Percentiles rank a stretch among this genome's conserved stretches.
Evolutionary conservation across 2,329 filamentous ascomycete genomes (phyloP).

Genomic region (Scolecobasidium constrictum): DNA sequence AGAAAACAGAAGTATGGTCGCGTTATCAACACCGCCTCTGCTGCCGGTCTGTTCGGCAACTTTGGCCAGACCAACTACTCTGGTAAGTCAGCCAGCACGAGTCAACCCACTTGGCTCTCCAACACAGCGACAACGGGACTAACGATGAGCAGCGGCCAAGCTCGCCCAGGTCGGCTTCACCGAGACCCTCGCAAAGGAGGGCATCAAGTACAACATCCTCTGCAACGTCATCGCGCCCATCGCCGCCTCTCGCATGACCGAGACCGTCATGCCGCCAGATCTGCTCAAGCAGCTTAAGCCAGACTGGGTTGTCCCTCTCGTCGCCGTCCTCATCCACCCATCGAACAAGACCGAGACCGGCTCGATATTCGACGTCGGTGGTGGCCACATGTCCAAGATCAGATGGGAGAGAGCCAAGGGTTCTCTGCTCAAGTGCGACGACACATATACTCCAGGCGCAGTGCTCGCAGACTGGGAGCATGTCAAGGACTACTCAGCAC

Average conservation of each 20-base stretch:
- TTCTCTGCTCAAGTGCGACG: constrained; percentile 76
- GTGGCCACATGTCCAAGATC: constrained; percentile 75
- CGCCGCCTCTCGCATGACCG: constrained; percentile 81
- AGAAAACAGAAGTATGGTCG: constrained; percentile 97
- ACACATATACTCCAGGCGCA: constrained; percentile 71
- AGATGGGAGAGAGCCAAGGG: constrained; percentile 83
- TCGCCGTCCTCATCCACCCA: constrained; percentile 71
- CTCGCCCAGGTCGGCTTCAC: constrained; percentile 85
- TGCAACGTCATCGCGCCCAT: constrained; percentile 85
- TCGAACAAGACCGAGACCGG: constrained; percentile 67
- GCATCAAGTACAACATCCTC: constrained; percentile 86
- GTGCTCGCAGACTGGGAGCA: constrained; percentile 77
- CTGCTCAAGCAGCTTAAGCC: constrained; percentile 70
- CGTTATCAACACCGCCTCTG: constrained; percentile 94
- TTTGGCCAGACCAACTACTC: constrained; percentile 97
- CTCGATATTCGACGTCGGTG: constrained; percentile 79
- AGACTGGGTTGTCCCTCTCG: constrained; percentile 82
- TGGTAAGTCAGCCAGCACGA: constrained; percentile 31
- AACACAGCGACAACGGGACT: too few species aligned
- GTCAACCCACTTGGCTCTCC: background rate
- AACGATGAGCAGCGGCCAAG: constrained; percentile 56
- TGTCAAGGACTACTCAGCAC: constrained; percentile 70
- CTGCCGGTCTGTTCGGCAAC: constrained; percentile 86
- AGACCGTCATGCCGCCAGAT: constrained; percentile 81
- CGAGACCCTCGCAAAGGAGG: constrained; percentile 88